Evolutionary conservation across 2,329 filamentous ascomycete species (phyloP).

Genomic region (Colletotrichum limetticola): DNA sequence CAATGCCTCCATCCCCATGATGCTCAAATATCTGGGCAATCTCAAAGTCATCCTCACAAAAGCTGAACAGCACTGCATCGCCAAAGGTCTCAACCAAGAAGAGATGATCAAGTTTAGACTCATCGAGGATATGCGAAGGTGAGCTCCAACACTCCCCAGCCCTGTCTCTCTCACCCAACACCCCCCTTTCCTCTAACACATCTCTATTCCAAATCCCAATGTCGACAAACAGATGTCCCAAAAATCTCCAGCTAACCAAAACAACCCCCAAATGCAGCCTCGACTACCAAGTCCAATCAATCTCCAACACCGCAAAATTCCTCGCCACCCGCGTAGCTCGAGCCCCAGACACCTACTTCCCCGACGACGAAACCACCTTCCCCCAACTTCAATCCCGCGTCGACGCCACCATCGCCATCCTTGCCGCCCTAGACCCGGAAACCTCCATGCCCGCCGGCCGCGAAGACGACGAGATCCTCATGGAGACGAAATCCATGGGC

Average conservation of each 20-base stretch:
- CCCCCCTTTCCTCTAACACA: not conserved
- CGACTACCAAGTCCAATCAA: constrained; percentile 38
- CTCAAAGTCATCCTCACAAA: constrained; percentile 38
- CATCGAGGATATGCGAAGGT: constrained; percentile 38
- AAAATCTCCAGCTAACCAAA: not conserved
- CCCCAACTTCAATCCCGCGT: constrained; percentile 26
- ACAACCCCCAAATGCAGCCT: constrained; percentile 10
- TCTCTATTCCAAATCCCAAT: not conserved
- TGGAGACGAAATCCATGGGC: constrained; percentile 40
- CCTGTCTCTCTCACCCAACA: too few relatives aligned
- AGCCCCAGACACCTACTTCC: constrained; percentile 25
- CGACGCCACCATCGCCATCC: constrained; percentile 39
- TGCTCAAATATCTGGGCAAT: constrained; percentile 42
- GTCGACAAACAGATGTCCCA: too few relatives aligned
- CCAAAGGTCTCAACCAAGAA: constrained; percentile 29
- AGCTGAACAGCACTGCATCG: constrained; percentile 22
- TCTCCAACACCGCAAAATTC: constrained; percentile 38
- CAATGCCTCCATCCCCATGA: constrained; percentile 38
- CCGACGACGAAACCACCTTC: constrained; percentile 35
- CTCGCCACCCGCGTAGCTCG: constrained; percentile 33
- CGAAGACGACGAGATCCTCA: constrained; percentile 38
- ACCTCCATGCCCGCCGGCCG: constrained; percentile 33
- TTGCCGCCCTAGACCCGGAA: constrained; percentile 42
- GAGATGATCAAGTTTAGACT: constrained; percentile 37
- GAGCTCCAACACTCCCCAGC: not conserved